phyloP scores from a whole-genome alignment of 768 basidiomycete species.

The Leccinum uliginosum region DNA sequence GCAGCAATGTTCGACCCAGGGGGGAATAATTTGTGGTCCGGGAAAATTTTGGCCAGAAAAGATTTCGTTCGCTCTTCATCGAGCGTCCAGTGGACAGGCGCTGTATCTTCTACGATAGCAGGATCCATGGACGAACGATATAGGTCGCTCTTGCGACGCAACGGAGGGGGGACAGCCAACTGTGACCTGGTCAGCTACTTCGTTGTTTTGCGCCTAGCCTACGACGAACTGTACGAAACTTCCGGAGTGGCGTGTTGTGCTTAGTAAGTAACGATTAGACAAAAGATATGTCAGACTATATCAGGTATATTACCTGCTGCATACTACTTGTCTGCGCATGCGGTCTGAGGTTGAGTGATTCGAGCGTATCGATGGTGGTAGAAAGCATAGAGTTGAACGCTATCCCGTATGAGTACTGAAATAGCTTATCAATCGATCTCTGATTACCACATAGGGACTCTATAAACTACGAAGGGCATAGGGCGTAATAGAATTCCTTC shows the following conservation, averaged over 20 bases:
- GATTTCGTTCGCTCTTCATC: not conserved
- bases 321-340: no score
- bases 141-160: not conserved
- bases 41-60: not conserved
- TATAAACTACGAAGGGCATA: not conserved
- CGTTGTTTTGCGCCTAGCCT: not conserved
- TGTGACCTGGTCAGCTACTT: not conserved
- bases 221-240: not conserved
- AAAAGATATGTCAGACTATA: no score
- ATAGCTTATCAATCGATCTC: not conserved
- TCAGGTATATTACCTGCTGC: no score
- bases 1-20: not conserved
- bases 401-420: no score
- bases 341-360: no score
- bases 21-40: not conserved
- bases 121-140: not conserved
- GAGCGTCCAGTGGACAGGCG: not conserved
- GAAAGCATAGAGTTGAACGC: no score
- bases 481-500: not conserved
- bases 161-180: not conserved
- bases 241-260: not conserved
- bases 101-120: not conserved
- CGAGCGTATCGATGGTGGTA: no score
- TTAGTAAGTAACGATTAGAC: not conserved
- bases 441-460: not conserved